A percentile compares a stretch with the other conserved stretches of the same genome.
Conservation (phyloP, 805 yeast genomes). For the Suhomyces emberorum region DNA sequence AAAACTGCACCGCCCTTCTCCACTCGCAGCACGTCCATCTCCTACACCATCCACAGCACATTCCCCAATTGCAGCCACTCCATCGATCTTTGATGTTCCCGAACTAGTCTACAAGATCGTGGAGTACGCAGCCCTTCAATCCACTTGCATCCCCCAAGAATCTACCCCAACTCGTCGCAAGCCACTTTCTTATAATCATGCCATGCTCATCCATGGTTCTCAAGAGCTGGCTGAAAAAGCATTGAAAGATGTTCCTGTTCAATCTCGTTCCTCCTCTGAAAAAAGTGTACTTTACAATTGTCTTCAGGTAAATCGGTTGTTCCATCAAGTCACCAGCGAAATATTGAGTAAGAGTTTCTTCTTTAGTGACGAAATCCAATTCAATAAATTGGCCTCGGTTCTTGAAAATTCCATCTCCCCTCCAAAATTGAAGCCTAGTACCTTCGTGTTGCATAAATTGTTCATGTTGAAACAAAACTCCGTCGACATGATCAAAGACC, state of each 20-base stretch:
- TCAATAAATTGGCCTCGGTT: conserved; percentile 33
- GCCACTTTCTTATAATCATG: conserved; percentile 68
- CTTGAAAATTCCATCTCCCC: conserved; percentile 1
- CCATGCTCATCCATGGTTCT: conserved; percentile 61
- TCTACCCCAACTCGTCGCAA: conserved; percentile 56
- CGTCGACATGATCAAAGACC: conserved; percentile 44
- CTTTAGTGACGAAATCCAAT: conserved; percentile 48
- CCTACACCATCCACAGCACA: background rate
- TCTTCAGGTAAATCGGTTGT: conserved; percentile 62
- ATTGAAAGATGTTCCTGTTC: conserved; percentile 30
- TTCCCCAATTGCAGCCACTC: conserved; percentile 1
- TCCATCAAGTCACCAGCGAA: conserved; percentile 55
- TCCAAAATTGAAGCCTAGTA: conserved; percentile 29
- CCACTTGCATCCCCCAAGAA: conserved; percentile 58
- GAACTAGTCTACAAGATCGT: conserved; percentile 68
- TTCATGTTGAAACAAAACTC: conserved; percentile 51
- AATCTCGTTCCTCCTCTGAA: conserved; percentile 1
- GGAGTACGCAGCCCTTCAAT: conserved; percentile 53
- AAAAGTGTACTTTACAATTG: conserved; percentile 52
- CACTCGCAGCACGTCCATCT: background rate
- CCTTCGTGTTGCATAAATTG: conserved; percentile 66
- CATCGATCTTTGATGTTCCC: conserved; percentile 65
- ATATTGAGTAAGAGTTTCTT: conserved; percentile 53
- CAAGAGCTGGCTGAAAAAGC: conserved; percentile 44
- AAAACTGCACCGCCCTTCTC: background rate